A percentile compares a stretch with the other conserved stretches of the same genome.
phyloP scores from a whole-genome alignment of 129 eudicot species.

The Scalesia atractyloides region DNA sequence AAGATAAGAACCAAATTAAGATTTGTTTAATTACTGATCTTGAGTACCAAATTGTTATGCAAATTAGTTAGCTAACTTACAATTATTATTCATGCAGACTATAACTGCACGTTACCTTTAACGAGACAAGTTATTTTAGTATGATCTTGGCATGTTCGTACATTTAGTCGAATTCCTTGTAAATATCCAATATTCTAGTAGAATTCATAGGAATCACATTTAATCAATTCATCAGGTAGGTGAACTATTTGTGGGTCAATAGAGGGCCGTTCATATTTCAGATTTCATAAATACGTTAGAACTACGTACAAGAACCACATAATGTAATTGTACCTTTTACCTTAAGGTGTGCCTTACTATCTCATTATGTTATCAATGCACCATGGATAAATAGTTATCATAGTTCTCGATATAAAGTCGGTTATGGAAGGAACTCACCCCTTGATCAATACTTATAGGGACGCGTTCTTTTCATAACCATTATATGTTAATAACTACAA shows the following conservation, averaged over 20 bases:
- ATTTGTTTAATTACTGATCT: conserved; percentile 1
- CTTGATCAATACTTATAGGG: too few relatives aligned
- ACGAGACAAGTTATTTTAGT: conserved; percentile 7
- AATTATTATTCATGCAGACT: conserved; percentile 1
- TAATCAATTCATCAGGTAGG: not conserved
- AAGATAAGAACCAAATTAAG: not conserved
- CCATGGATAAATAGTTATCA: too few relatives aligned
- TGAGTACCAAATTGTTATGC: not conserved
- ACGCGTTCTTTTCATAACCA: too few relatives aligned
- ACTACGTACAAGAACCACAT: too few relatives aligned
- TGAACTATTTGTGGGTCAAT: not conserved
- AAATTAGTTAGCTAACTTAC: conserved; percentile 11
- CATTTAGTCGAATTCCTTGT: conserved; percentile 21
- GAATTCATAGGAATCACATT: not conserved
- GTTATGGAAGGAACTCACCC: too few relatives aligned
- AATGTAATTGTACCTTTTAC: too few relatives aligned
- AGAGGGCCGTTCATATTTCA: too few relatives aligned
- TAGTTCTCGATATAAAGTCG: too few relatives aligned
- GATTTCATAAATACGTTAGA: too few relatives aligned
- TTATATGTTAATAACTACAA: too few relatives aligned
- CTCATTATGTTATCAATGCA: too few relatives aligned
- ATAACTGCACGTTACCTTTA: conserved; percentile 25
- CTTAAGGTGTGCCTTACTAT: too few relatives aligned
- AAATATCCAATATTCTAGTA: conserved; percentile 15
- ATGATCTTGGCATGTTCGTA: conserved; percentile 24